Evolutionary conservation across 352 stramenopile genomes (phyloP), one percentile per base, ranked within the genome.

Genomic region (Globisporangium nodosum): DNA sequence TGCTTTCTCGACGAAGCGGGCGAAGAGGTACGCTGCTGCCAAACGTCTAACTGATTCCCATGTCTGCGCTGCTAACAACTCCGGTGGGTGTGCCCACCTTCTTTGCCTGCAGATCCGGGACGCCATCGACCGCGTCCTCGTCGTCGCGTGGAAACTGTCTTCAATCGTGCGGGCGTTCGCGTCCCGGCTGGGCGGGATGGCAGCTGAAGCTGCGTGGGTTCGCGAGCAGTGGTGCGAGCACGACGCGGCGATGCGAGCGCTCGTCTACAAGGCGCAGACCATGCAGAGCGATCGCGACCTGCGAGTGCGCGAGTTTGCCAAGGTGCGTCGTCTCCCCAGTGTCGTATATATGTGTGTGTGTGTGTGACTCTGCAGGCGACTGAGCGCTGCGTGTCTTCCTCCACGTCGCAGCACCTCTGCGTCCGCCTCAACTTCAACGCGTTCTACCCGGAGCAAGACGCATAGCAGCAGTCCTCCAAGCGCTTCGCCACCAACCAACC

Each of bases 381-480:
- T 66, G 7, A 61, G 30, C 16, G 24, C 5, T 18, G 24, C n/a
- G 16, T 39, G 5, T 3, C 12, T 30, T 46, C 30, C 30, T 13
- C 5, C 21, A 35, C 16, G 72, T 58, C 49, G 9, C 65, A 90
- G 80, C 61, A 74, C 60, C 64, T 90, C 39, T 61, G 86, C 47
- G 58, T 84, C 54, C 72, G 78, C 33, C 64, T 90, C 45, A 78
- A 86, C 54, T 78, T 87, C 60, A 87, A 86, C 52, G 47, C 64
- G 30, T 87, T 65, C 46, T 82, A 73, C 58, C 27, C 63, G 33
- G 40, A 35, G 20, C 37, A 43, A 18, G 37, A 18, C 37, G 37
- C 37, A 13, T 37, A 43, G 5, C 47, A 52, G 15, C 31, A 37
- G n/a, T 27, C 9, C 11, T 8, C 16, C 15, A 33, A 39, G 35